These are phyloP conservation scores for Penicillium robsamsonii DNA, from an alignment of 495 filamentous ascomycete genomes.

Conservation along the genomic window DNA sequence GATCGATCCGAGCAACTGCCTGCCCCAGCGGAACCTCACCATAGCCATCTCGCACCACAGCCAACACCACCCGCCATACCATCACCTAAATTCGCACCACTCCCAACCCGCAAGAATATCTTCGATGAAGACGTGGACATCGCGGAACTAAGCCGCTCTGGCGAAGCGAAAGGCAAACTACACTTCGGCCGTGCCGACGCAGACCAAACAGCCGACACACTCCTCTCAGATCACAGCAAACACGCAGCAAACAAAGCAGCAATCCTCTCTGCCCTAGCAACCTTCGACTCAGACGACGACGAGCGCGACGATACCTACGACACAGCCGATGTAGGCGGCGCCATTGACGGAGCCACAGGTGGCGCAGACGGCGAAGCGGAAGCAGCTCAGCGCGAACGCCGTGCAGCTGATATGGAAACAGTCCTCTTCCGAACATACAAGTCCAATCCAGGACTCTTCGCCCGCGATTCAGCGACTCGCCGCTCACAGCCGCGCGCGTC, in stretches of 20 bases:
- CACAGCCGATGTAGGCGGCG: constrained; percentile 82
- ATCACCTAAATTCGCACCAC: constrained; percentile 25
- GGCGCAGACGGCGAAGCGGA: constrained; percentile 44
- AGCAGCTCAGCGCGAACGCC: constrained; percentile 26
- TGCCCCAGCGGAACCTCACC: constrained; percentile 16
- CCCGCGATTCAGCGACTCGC: constrained; percentile 64
- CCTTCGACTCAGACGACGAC: constrained; percentile 93
- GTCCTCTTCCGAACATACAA: constrained; percentile 67
- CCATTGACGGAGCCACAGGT: constrained; percentile 59
- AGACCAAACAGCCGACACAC: constrained; percentile 60
- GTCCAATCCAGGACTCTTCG: constrained; percentile 60
- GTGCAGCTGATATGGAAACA: constrained; percentile 37
- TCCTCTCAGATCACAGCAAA: constrained; percentile 52
- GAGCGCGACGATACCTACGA: constrained; percentile 98
- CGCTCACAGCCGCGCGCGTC: constrained; percentile 56
- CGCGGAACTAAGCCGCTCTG: constrained; percentile 59
- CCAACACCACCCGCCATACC: constrained; percentile 38
- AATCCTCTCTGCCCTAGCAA: constrained; percentile 84
- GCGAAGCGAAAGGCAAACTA: constrained; percentile 54
- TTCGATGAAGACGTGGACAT: constrained; percentile 76
- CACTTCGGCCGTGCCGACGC: constrained; percentile 73
- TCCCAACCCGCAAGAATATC: constrained; percentile 57
- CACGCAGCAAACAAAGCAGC: constrained; percentile 73
- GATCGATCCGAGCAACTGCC: constrained; percentile 44
- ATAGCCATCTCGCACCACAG: constrained; percentile 28